Percentiles rank a stretch among this genome's conserved stretches.
Conservation (phyloP, 2,329 filamentous ascomycete species). For the Paecilomyces niveus region DNA sequence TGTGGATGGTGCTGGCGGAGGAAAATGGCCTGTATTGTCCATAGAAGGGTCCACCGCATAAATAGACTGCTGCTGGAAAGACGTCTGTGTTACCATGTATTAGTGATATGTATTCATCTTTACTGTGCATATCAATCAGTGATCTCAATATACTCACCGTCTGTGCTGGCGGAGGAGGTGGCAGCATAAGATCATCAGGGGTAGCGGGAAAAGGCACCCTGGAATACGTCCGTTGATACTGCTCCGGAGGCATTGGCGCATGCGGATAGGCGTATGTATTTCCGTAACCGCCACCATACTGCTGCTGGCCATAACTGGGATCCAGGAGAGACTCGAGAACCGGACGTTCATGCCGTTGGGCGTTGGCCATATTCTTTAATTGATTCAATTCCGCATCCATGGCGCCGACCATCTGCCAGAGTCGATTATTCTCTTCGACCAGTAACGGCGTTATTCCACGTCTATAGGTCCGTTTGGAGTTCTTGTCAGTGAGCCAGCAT, state of each 20-base stretch:
- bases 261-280: neutral
- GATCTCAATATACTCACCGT: neutral
- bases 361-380: neutral
- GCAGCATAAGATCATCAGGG: neutral
- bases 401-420: constrained; percentile 10
- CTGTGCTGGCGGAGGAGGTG: neutral
- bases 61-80: neutral
- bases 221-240: neutral
- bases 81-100: neutral
- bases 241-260: neutral
- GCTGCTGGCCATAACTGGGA: neutral
- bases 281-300: neutral
- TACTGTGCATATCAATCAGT: neutral
- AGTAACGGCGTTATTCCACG: constrained; percentile 14
- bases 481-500: constrained; percentile 18
- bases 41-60: neutral
- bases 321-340: neutral
- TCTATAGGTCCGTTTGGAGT: constrained; percentile 11
- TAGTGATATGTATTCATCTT: neutral
- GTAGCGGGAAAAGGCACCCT: neutral
- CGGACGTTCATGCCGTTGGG: neutral
- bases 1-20: neutral
- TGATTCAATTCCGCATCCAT: constrained; percentile 3
- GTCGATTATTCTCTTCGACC: neutral
- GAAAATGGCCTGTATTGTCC: neutral